Evolutionary conservation across 2,329 filamentous ascomycete species (phyloP), one percentile per base, ranked within the genome.

Genomic region (Neopestalotiopsis clavispora): DNA sequence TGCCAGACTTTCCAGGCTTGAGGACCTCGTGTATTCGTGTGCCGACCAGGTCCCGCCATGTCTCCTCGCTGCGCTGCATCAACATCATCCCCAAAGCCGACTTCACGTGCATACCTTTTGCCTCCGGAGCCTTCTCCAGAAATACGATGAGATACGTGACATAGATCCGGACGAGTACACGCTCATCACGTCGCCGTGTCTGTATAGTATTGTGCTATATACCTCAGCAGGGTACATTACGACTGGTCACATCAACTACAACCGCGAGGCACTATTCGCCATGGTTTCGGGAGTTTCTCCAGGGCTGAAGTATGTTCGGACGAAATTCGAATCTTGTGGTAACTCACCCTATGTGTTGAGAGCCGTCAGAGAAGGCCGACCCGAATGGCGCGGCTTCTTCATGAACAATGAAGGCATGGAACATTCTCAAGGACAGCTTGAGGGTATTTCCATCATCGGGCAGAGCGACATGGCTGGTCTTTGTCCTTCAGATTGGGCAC

Each of bases 131-230:
- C 60, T 63, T 17, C 34, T n/a, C 20, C 60, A 63, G 34, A 17
- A 12, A 1, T 17, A 45, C 5, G 60, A 63, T 30, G 17, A 40
- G 28, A 23, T 13, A 23, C 60, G 32, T 14, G 60, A 40, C 23
- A 63, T 63, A 14, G 60, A 63, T n/a, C 4, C 30, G 60, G 60
- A 63, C 13, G 60, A 63, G n/a, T 63, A n/a, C 38, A 10, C 23
- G 28, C 60, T 63, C 20, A 30, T 30, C 7, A 63, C 60, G 40
- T 63, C 60, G 9, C 60, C 60, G 12, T 63, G 60, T 23, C 23
- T 63, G 20, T 63, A 63, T 42, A 40, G 30, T 32, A 9, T 63
- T 40, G n/a, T 4, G 7, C 14, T 63, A 23, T 32, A 23, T 23
- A 30, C 57, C 12, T 59, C 57, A 5, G 30, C 9, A 1, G 32